phyloP scores from a whole-genome alignment of 352 stramenopile species.

The Phytophthora constricta region DNA sequence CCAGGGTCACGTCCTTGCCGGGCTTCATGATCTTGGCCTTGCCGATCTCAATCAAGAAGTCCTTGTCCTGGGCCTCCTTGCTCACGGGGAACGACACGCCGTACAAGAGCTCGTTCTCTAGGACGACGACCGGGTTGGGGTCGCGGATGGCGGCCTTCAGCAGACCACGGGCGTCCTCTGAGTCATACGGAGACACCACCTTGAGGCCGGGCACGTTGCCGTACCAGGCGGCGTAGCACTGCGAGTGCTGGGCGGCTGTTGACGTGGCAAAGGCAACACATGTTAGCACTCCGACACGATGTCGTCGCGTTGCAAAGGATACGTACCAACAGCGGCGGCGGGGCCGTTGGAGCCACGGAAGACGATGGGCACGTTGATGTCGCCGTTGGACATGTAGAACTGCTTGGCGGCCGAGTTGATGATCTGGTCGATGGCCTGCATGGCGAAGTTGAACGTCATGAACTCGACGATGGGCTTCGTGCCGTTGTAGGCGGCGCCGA shows the following conservation, averaged over 20 bases:
- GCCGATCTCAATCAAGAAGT: slow-evolving; percentile 98
- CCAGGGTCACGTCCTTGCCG: slow-evolving; percentile 98
- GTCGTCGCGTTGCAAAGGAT: slow-evolving; percentile 2
- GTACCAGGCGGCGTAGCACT: slow-evolving; percentile 99
- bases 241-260: slow-evolving; percentile 97
- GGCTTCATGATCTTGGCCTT: slow-evolving; percentile 99
- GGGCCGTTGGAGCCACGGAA: slow-evolving; percentile 99
- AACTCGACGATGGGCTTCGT: slow-evolving; percentile 99
- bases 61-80: slow-evolving; percentile 96
- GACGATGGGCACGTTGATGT: slow-evolving; percentile 98
- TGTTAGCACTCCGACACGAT: slow-evolving; percentile 1
- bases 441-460: slow-evolving; percentile 99
- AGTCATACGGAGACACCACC: slow-evolving; percentile 97
- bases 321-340: slow-evolving; percentile 94
- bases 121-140: slow-evolving; percentile 98
- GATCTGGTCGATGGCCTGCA: slow-evolving; percentile 99
- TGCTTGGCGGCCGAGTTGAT: slow-evolving; percentile 99
- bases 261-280: neutral
- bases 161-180: slow-evolving; percentile 98
- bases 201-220: slow-evolving; percentile 97
- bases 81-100: slow-evolving; percentile 97
- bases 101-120: slow-evolving; percentile 99
- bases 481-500: slow-evolving; percentile 97
- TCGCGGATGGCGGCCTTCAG: slow-evolving; percentile 99
- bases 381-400: slow-evolving; percentile 99